Percentiles rank a stretch among this genome's conserved stretches.
These are phyloP conservation scores for Lentinula raphanica DNA, from an alignment of 768 basidiomycete genomes.

Conservation along the genomic window DNA sequence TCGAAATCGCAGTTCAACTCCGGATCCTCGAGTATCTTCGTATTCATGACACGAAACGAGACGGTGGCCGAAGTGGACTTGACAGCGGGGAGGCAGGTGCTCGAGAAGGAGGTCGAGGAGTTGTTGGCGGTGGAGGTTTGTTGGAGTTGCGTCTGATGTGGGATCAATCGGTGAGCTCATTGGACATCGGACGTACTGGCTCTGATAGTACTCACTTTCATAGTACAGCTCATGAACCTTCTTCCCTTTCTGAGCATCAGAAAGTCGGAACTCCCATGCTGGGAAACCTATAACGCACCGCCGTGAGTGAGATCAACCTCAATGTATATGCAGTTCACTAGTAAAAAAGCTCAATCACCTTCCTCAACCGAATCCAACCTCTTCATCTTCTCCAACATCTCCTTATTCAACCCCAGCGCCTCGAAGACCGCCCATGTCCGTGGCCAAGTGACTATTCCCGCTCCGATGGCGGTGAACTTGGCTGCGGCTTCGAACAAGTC, in stretches of 20 bases:
- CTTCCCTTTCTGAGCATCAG: not conserved
- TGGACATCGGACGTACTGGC: too few species aligned
- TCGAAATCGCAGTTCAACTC: conserved; percentile 30
- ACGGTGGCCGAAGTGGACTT: conserved; percentile 24
- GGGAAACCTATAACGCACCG: not conserved
- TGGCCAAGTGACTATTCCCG: conserved; percentile 27
- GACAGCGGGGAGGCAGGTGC: conserved; percentile 14
- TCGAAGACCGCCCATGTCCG: conserved; percentile 10
- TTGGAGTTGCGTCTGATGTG: not conserved
- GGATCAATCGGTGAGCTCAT: not conserved
- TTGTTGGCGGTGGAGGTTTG: conserved; percentile 21
- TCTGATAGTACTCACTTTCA: not conserved
- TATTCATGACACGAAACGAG: conserved; percentile 20
- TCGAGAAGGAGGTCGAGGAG: conserved; percentile 20
- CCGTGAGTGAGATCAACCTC: not conserved
- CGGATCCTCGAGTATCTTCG: conserved; percentile 2
- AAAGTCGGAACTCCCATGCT: not conserved
- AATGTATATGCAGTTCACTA: too few species aligned
- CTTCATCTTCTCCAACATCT: not conserved
- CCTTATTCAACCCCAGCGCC: not conserved
- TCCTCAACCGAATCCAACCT: not conserved
- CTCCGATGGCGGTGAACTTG: conserved; percentile 31
- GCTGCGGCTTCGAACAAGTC: conserved; percentile 37
- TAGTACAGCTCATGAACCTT: not conserved
- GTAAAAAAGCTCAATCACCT: not conserved